Conservation (phyloP, 148 eudicot genomes). For the Dysphania ambrosioides region DNA sequence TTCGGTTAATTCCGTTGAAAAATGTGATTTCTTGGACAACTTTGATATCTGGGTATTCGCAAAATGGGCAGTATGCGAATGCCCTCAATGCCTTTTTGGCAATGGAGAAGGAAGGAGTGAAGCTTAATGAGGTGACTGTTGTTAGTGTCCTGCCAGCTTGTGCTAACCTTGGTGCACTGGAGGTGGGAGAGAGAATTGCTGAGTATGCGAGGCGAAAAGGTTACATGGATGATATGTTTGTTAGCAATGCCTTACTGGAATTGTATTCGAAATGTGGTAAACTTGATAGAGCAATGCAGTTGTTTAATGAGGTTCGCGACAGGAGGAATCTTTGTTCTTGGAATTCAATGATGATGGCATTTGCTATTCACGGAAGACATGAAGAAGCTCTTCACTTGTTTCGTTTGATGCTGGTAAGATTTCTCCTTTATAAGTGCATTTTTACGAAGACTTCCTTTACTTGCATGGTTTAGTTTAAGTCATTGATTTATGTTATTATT, state of each 20-base stretch:
- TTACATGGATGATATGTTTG: constrained; percentile 45
- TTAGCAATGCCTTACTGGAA: constrained; percentile 57
- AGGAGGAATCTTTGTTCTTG: constrained; percentile 55
- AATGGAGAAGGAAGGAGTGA: constrained; percentile 46
- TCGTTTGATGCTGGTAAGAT: constrained; percentile 46
- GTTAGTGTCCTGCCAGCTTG: constrained; percentile 69
- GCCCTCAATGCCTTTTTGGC: constrained; percentile 45
- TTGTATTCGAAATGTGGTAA: constrained; percentile 67
- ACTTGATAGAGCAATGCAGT: constrained; percentile 42
- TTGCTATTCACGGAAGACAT: constrained; percentile 50
- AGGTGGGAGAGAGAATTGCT: constrained; percentile 53
- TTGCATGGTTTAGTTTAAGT: neutral
- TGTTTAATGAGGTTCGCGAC: constrained; percentile 53
- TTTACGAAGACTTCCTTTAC: neutral
- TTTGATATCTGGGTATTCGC: constrained; percentile 56
- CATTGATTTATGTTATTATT: neutral
- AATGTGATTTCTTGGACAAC: constrained; percentile 73
- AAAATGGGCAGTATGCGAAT: constrained; percentile 43
- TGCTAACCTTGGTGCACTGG: constrained; percentile 66
- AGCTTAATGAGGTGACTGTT: constrained; percentile 60
- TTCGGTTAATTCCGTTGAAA: constrained; percentile 38
- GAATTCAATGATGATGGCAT: constrained; percentile 71
- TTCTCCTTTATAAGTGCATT: constrained; percentile 12
- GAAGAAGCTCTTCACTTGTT: constrained; percentile 51
- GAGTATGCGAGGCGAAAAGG: constrained; percentile 46